Base-by-base conservation (phyloP, 2,329 filamentous ascomycete species). In the Arthrobotrys pseudoclavata region DNA sequence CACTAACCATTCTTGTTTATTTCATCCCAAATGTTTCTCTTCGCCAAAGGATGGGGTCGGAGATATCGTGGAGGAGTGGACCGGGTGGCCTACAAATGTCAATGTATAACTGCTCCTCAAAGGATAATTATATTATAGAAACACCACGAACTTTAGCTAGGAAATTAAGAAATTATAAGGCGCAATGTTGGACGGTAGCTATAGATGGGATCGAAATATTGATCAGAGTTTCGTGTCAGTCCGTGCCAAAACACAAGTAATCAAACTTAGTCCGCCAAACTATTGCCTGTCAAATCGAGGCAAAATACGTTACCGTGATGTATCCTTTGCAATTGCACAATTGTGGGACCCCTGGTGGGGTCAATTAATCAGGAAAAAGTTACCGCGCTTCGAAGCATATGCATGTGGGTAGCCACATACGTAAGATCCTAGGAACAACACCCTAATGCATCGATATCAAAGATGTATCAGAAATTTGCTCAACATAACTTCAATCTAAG, bases 241-340 rank as follows among this genome's bases (percentile, higher is more conserved):
- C 71, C 71, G 64, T 76, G 71, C 71, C 37, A 76, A 60, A 62
- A 61, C 52, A 69, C 22, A n/a, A 69, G 55, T 60, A 60, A 60
- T 60, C 55, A 60, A 60, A 60, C 34, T 40, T 60, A 60, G 20
- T 42, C 55, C 20, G 55, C 24, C 34, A 60, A 24, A 42, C 55
- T 42, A 60, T 42, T 60, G 34, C 34, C 34, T 42, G 55, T 60
- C 55, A 60, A 60, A 60, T 60, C 55, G 55, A 60, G 55, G 55
- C 55, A 60, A 42, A 34, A 60, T 60, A 42, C 55, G 55, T n/a
- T 60, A 42, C 55, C 34, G 31, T 60, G 29, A 42, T 60, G 55
- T 60, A 40, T 26, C 20, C 34, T 26, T 42, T 9, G 42, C 18
- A 18, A n/a, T 42, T 9, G 42, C 18, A 18, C n/a, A 45, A 45